Percentiles rank a stretch among this genome's conserved stretches.
Conservation (phyloP, 306 rosid genomes). For the barrel medic (Medicago truncatula) region MtrunA17r5.0-ANR NC_053046.1:43593501-43594000, state of each 20-base stretch:
- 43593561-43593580: constrained; percentile 98
- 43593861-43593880: constrained; percentile 61
- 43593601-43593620: constrained; percentile 98
- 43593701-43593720: constrained; percentile 62
- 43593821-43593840: constrained; percentile 77
- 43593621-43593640: constrained; percentile 34
- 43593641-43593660: constrained; percentile 36
- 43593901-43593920: constrained; percentile 99
- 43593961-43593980: constrained; percentile 96
- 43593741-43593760: constrained; percentile 85
- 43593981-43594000: constrained; percentile 55
- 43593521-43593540: constrained; percentile 85
- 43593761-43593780: constrained; percentile 82
- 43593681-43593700: constrained; percentile 41
- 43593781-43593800: constrained; percentile 80
- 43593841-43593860: constrained; percentile 88
- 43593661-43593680: constrained; percentile 6
- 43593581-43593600: constrained; percentile 93
- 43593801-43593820: constrained; percentile 77
- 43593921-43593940: constrained; percentile 97
- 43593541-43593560: constrained; percentile 91
- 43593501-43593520: constrained; percentile 99
- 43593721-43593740: constrained; percentile 99
- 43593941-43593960: constrained; percentile 99
- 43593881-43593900: constrained; percentile 65